phyloP scores from a whole-genome alignment of 2,329 filamentous ascomycete genomes.

The Xylariaceae sp. region DNA sequence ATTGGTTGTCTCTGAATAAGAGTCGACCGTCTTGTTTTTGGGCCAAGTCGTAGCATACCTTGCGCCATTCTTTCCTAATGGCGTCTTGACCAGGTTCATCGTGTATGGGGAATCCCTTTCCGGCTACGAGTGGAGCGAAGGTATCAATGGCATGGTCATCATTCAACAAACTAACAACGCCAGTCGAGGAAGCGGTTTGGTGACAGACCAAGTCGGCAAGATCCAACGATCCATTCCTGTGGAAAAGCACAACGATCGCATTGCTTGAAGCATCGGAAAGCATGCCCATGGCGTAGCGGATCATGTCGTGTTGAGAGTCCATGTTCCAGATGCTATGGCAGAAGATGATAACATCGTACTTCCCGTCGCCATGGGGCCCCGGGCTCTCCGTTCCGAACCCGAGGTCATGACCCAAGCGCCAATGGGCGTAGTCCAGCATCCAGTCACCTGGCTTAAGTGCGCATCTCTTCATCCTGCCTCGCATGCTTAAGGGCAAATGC shows the following conservation, averaged over 20 bases:
- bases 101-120: constrained; percentile 42
- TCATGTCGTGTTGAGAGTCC: constrained; percentile 43
- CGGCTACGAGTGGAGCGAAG: constrained; percentile 53
- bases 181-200: constrained; percentile 43
- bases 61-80: constrained; percentile 44
- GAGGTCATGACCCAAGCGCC: too few relatives aligned
- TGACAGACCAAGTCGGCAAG: constrained; percentile 49
- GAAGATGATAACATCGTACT: constrained; percentile 57
- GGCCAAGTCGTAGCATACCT: constrained; percentile 49
- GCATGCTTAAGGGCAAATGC: constrained; percentile 41
- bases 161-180: constrained; percentile 42
- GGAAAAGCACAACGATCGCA: constrained; percentile 53
- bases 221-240: constrained; percentile 45
- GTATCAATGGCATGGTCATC: constrained; percentile 43
- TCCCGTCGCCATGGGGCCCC: constrained; percentile 30
- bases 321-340: constrained; percentile 65
- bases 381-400: constrained; percentile 38
- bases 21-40: constrained; percentile 41
- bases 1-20: constrained; percentile 46
- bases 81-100: constrained; percentile 30
- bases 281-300: constrained; percentile 48
- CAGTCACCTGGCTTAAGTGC: constrained; percentile 49
- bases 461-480: constrained; percentile 48
- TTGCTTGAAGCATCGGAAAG: constrained; percentile 38
- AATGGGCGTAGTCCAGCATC: too few relatives aligned